A percentile compares a stretch with the other conserved stretches of the same genome.
These are phyloP conservation scores for Microbotryum lychnidis-dioicae DNA, from an alignment of 1,284 basidiomycete genomes.

Conservation along the genomic window DNA sequence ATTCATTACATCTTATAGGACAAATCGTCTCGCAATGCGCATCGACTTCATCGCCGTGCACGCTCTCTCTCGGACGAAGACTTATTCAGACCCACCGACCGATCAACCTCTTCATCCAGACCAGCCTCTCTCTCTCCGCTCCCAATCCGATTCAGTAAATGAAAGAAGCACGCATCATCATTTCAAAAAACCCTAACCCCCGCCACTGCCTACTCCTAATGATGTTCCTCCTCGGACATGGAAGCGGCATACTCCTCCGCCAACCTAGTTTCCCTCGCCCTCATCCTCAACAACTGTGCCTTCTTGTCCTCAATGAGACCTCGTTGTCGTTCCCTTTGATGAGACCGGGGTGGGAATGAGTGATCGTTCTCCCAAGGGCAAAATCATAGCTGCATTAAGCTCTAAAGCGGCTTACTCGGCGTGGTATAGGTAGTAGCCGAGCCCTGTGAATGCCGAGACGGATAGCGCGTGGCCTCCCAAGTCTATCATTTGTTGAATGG, in stretches of 20 bases:
- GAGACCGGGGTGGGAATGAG: background rate
- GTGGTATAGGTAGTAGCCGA: conserved; percentile 32
- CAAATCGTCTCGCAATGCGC: no score
- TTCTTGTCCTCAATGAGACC: conserved; percentile 29
- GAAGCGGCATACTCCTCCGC: background rate
- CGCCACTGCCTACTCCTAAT: background rate
- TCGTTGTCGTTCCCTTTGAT: conserved; percentile 17
- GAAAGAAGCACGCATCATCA: no score
- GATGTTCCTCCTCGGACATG: background rate
- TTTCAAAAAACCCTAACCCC: no score
- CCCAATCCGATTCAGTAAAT: no score
- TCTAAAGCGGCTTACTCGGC: conserved; percentile 25
- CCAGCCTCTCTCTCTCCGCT: no score
- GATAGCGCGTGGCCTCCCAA: conserved; percentile 35
- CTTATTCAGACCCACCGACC: no score
- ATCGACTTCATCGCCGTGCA: no score
- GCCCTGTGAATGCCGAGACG: conserved; percentile 24
- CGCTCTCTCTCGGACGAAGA: no score
- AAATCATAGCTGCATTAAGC: background rate
- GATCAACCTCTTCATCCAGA: no score
- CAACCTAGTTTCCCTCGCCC: conserved; percentile 11
- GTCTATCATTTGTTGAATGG: conserved; percentile 17
- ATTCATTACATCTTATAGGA: no score
- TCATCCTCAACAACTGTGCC: conserved; percentile 28
- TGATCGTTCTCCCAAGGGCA: no score